Evolutionary conservation across 371 early-diverging fungal genomes (phyloP).

Genomic region (Mortierella sp.): DNA sequence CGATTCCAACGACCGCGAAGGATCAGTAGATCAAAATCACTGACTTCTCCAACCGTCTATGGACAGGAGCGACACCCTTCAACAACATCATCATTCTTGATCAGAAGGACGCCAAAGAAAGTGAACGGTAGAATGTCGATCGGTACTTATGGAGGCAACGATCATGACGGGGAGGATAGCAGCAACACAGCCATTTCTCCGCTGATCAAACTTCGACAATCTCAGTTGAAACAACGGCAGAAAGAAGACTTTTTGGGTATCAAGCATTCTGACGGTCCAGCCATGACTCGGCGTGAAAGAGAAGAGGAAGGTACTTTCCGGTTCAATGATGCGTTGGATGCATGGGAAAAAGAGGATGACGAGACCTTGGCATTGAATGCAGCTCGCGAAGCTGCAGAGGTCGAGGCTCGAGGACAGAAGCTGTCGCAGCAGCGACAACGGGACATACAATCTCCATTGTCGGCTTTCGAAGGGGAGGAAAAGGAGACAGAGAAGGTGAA

Average conservation of each 20-base stretch:
- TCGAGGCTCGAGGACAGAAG: conserved; percentile 8
- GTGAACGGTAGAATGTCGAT: background rate
- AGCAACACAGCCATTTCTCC: conserved; percentile 22
- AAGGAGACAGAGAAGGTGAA: background rate
- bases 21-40: background rate
- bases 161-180: background rate
- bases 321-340: conserved; percentile 30
- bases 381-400: conserved; percentile 28
- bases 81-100: background rate
- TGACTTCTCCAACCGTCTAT: conserved; percentile 1
- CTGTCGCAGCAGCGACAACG: background rate
- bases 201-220: conserved; percentile 42
- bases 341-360: conserved; percentile 49
- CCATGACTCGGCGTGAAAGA: background rate
- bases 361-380: conserved; percentile 43
- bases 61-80: background rate
- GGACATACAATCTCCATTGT: background rate
- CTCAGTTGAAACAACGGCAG: conserved; percentile 44
- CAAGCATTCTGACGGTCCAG: conserved; percentile 3
- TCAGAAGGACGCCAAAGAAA: conserved; percentile 8
- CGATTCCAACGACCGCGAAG: conserved; percentile 17
- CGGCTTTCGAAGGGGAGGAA: background rate
- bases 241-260: conserved; percentile 48
- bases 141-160: background rate
- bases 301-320: conserved; percentile 8